Conservation (phyloP, 495 filamentous ascomycete species). For the Chlorociboria aeruginascens region DNA sequence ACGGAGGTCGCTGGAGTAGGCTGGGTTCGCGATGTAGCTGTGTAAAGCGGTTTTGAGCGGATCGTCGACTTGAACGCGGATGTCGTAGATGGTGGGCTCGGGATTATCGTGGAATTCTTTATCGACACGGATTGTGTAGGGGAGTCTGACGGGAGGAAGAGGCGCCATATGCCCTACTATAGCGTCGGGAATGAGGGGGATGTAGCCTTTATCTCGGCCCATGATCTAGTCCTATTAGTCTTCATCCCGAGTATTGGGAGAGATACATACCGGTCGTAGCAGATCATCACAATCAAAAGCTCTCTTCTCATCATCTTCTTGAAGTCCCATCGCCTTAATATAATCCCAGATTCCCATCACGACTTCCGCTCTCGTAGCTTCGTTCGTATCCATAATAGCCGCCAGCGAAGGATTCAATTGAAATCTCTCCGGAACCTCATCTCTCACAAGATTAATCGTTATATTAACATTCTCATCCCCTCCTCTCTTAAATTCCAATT, state of each 20-base stretch:
- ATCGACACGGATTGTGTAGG: constrained; percentile 92
- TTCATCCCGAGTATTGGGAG: not conserved
- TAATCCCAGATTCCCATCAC: constrained; percentile 94
- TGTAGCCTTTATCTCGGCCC: constrained; percentile 63
- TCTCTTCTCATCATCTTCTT: constrained; percentile 89
- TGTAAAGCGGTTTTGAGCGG: constrained; percentile 59
- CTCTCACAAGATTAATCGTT: constrained; percentile 73
- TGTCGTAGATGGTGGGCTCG: constrained; percentile 72
- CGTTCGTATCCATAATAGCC: constrained; percentile 73
- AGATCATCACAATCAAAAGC: constrained; percentile 81
- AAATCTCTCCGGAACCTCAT: constrained; percentile 79
- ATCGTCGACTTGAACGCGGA: constrained; percentile 75
- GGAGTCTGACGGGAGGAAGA: constrained; percentile 71
- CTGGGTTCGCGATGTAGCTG: constrained; percentile 42
- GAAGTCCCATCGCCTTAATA: constrained; percentile 69
- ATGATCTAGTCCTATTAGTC: constrained; percentile 49
- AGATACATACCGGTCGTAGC: constrained; percentile 52
- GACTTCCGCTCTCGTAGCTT: constrained; percentile 75
- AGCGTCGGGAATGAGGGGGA: constrained; percentile 75
- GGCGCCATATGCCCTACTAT: constrained; percentile 63
- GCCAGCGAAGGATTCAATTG: constrained; percentile 66
- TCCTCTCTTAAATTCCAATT: constrained; percentile 78
- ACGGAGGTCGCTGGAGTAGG: constrained; percentile 51
- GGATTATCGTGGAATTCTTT: constrained; percentile 59
- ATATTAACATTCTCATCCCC: constrained; percentile 89